These are phyloP conservation scores for Blastocystis hominis DNA, from an alignment of 352 stramenopile genomes.

Conservation along the genomic window DNA sequence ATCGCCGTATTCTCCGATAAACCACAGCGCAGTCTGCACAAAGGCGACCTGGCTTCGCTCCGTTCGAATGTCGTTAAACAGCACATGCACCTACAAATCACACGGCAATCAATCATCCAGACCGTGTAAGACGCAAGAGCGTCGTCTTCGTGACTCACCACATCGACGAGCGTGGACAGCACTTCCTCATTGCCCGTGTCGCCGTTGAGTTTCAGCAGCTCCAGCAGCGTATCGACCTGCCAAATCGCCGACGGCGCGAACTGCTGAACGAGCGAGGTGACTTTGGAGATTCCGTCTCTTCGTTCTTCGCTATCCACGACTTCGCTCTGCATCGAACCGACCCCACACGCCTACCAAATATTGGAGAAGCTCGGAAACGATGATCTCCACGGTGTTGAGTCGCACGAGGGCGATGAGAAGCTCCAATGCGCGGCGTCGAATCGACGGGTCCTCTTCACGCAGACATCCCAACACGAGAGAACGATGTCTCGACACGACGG, in stretches of 20 bases:
- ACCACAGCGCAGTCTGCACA: slow-evolving; percentile 92
- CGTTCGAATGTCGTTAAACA: slow-evolving; percentile 85
- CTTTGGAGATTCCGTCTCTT: slow-evolving; percentile 82
- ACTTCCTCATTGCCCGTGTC: slow-evolving; percentile 81
- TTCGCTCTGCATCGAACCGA: neutral
- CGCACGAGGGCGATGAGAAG: slow-evolving; percentile 96
- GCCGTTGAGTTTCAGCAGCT: slow-evolving; percentile 93
- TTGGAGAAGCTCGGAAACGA: slow-evolving; percentile 95
- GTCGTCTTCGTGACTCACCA: slow-evolving; percentile 76
- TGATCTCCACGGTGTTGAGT: slow-evolving; percentile 82
- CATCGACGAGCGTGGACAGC: slow-evolving; percentile 82
- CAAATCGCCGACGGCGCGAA: slow-evolving; percentile 71
- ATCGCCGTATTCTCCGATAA: slow-evolving; percentile 88
- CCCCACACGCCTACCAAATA: slow-evolving; percentile 77
- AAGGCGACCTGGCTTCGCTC: slow-evolving; percentile 83
- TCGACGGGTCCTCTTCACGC: slow-evolving; percentile 92
- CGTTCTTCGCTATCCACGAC: slow-evolving; percentile 86
- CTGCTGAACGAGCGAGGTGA: slow-evolving; percentile 74
- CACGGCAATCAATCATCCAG: slow-evolving; percentile 60
- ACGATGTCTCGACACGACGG: slow-evolving; percentile 88
- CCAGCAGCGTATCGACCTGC: slow-evolving; percentile 92
- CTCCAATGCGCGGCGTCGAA: slow-evolving; percentile 93
- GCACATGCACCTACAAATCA: slow-evolving; percentile 87
- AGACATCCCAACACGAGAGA: slow-evolving; percentile 83
- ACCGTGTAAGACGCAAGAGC: slow-evolving; percentile 65